phyloP scores from a whole-genome alignment of 75 land plant genomes.

The Cunninghamia lanceolata region DNA sequence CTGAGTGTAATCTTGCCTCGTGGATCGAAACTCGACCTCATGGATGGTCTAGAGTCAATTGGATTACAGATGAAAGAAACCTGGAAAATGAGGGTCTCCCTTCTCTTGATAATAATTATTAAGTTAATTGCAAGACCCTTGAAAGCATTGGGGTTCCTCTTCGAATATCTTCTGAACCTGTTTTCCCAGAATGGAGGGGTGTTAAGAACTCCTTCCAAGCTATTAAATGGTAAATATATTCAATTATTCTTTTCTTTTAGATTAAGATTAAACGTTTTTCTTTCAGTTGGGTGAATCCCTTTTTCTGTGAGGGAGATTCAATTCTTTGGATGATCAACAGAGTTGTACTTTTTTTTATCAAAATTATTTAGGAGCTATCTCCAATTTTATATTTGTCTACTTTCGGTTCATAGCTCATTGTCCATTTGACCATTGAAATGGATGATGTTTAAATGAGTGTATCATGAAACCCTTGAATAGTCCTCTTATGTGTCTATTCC shows the following conservation, averaged over 20 bases:
- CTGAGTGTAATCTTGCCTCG: background rate
- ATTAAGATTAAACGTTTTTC: too few relatives aligned
- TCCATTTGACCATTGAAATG: too few relatives aligned
- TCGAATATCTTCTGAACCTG: conserved; percentile 1
- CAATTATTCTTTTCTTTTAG: background rate
- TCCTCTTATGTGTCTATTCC: too few relatives aligned
- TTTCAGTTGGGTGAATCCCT: too few relatives aligned
- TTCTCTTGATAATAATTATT: background rate
- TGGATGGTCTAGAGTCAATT: too few relatives aligned
- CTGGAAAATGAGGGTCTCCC: background rate
- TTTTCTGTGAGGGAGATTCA: too few relatives aligned
- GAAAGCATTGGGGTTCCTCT: background rate
- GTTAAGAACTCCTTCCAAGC: background rate
- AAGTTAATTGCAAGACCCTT: background rate
- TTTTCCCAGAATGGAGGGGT: background rate
- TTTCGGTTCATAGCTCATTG: too few relatives aligned
- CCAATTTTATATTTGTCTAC: too few relatives aligned
- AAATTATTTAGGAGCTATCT: background rate
- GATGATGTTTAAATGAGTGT: too few relatives aligned
- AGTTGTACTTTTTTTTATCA: too few relatives aligned
- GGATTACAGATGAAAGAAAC: background rate
- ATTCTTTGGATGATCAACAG: too few relatives aligned
- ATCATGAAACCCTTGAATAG: too few relatives aligned
- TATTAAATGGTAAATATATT: background rate
- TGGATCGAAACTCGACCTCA: background rate